Conservation (phyloP, 2,329 filamentous ascomycete species). For the Shiraia sp. region DNA sequence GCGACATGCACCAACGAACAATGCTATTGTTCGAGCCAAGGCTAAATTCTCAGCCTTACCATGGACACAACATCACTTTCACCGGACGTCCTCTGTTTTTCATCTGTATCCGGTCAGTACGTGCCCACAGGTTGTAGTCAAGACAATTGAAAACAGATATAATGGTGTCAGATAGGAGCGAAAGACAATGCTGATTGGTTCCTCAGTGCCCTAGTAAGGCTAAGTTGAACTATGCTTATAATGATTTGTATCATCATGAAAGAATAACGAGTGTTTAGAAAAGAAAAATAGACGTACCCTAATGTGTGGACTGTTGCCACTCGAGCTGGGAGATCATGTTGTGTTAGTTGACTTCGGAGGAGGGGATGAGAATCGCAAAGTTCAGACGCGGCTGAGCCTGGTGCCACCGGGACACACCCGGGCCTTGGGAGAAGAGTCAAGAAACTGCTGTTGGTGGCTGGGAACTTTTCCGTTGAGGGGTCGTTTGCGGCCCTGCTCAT, state of each 20-base stretch:
- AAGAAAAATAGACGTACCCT: slow-evolving; percentile 29
- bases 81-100: not conserved
- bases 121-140: not conserved
- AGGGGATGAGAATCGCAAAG: not conserved
- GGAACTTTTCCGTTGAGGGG: slow-evolving; percentile 8
- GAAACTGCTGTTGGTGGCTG: slow-evolving; percentile 5
- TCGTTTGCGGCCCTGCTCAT: slow-evolving; percentile 17
- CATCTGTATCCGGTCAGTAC: slow-evolving; percentile 4
- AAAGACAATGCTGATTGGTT: slow-evolving; percentile 49
- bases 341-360: not conserved
- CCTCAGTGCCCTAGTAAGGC: slow-evolving; percentile 42
- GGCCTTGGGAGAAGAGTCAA: not conserved
- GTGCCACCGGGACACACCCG: no score
- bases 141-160: not conserved
- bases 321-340: not conserved
- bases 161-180: slow-evolving; percentile 46
- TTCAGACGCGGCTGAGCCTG: no score
- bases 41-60: not conserved
- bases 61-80: not conserved
- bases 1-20: slow-evolving; percentile 10
- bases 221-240: slow-evolving; percentile 52
- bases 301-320: not conserved
- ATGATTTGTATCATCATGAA: slow-evolving; percentile 43
- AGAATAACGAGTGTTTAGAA: slow-evolving; percentile 8
- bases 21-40: slow-evolving; percentile 8